Conservation (phyloP, 2,329 filamentous ascomycete genomes). For the Penicillium crustosum region DNA sequence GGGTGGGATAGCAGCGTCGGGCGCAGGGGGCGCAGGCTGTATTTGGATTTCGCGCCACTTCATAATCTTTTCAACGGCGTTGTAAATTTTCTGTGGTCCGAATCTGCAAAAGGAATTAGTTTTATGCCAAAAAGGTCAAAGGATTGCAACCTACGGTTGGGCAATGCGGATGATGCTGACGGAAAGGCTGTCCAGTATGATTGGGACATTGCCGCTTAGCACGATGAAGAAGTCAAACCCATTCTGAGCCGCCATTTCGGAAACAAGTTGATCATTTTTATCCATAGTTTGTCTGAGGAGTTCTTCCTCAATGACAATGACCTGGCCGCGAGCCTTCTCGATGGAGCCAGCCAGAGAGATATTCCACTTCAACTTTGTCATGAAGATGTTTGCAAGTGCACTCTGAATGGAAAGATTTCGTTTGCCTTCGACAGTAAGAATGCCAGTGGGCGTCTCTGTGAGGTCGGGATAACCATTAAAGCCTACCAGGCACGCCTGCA, state of each 20-base stretch:
- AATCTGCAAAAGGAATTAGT: conserved; percentile 16
- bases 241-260: not conserved
- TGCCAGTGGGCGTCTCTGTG: conserved; percentile 22
- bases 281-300: conserved; percentile 16
- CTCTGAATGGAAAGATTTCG: conserved; percentile 32
- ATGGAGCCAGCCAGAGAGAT: conserved; percentile 28
- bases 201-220: conserved; percentile 15
- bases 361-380: conserved; percentile 27
- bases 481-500: conserved; percentile 29
- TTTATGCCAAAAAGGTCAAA: not conserved
- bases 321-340: conserved; percentile 23
- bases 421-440: conserved; percentile 29
- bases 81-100: conserved; percentile 29
- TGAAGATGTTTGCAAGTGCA: conserved; percentile 28
- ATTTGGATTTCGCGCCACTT: conserved; percentile 2
- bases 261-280: conserved; percentile 7
- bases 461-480: conserved; percentile 28
- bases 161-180: conserved; percentile 26
- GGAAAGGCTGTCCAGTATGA: not conserved
- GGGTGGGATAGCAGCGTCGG: not conserved
- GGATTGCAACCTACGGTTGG: conserved; percentile 27
- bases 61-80: conserved; percentile 21
- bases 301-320: conserved; percentile 31
- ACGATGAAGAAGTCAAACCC: conserved; percentile 25
- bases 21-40: not conserved